A percentile compares a stretch with the other conserved stretches of the same genome.
Evolutionary conservation across 768 basidiomycete species (phyloP).

Genomic region (Boletellus sp.): DNA sequence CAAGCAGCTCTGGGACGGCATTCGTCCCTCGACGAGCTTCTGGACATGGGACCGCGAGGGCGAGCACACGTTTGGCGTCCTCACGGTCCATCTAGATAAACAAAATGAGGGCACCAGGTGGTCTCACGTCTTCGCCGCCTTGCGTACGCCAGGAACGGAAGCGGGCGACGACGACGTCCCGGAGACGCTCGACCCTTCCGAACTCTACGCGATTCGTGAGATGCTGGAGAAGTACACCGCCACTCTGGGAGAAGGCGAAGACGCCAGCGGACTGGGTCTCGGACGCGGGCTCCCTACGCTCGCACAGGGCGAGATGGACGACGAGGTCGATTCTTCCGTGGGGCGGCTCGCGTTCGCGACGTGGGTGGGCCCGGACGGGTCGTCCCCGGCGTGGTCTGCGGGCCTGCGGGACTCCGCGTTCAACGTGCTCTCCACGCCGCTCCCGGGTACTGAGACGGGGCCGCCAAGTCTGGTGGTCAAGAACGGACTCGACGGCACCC

Average conservation of each 20-base stretch:
- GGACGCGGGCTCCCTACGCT: conserved; percentile 75
- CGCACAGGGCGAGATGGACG: conserved; percentile 85
- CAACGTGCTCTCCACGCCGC: conserved; percentile 64
- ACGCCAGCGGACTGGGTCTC: conserved; percentile 58
- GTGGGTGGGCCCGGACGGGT: conserved; percentile 58
- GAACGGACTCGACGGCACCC: conserved; percentile 67
- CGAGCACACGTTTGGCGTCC: conserved; percentile 59
- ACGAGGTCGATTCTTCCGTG: conserved; percentile 75
- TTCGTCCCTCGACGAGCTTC: conserved; percentile 74
- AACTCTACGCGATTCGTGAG: conserved; percentile 75
- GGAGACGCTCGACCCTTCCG: conserved; percentile 85
- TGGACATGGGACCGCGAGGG: conserved; percentile 92
- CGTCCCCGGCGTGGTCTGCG: conserved; percentile 41
- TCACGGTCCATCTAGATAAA: conserved; percentile 88
- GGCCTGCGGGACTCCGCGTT: conserved; percentile 33
- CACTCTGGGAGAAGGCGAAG: conserved; percentile 54
- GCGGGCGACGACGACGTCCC: conserved; percentile 64
- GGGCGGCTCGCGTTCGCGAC: conserved; percentile 65
- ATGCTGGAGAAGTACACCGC: conserved; percentile 83
- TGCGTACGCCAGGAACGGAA: conserved; percentile 32
- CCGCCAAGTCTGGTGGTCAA: conserved; percentile 56
- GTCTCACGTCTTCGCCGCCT: conserved; percentile 76
- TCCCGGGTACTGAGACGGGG: conserved; percentile 50
- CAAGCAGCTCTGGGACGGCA: conserved; percentile 73
- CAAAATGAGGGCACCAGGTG: conserved; percentile 78